Evolutionary conservation across 1,284 basidiomycete genomes (phyloP), one percentile per base, ranked within the genome.

Genomic region (Ceratobasidium sp.): DNA sequence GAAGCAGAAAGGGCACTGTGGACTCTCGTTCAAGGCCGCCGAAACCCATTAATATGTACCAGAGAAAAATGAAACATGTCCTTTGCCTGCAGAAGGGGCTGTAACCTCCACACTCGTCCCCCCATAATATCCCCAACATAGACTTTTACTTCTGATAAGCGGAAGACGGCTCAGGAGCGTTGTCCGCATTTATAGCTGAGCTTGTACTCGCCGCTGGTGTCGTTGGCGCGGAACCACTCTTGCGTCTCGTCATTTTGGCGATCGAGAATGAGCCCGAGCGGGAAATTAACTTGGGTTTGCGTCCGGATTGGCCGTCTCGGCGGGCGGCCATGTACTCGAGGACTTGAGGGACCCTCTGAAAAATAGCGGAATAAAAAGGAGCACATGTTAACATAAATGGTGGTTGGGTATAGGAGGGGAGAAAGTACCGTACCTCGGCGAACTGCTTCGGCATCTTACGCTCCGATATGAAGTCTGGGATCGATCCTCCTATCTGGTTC

Each of bases 401-500:
- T 5, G 24, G 27, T 29, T 11, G 9, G 24, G 54, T 19, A 16
- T 54, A 54, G 51, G 5, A 22, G 19, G 13, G 27, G 16, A 61
- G 7, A 14, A 16, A 4, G 27, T 0, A 77, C n/a, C 84, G 29
- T 79, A 91, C 91, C 77, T 86, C 83, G 11, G 90, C 84, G 74
- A 92, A 89, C 75, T 85, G 86, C 74, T 88, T 84, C 11, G 88
- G 83, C 84, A 92, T 86, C 49, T 84, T 85, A 66, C 82, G 83
- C 74, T 92, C 88, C 0, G 85, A 85, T 69, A 92, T 74, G 77
- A 90, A 90, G 31, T 82, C 82, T 3, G 92, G 91, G 51, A 93
- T 89, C 58, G 81, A 85, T 9, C 91, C 91, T 37, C 90, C 90
- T 11, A 90, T 87, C 0, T 86, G 88, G 78, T 89, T 90, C n/a